Evolutionary conservation across 1,284 basidiomycete species (phyloP).

Genomic region (Afroboletus lepidellus): DNA sequence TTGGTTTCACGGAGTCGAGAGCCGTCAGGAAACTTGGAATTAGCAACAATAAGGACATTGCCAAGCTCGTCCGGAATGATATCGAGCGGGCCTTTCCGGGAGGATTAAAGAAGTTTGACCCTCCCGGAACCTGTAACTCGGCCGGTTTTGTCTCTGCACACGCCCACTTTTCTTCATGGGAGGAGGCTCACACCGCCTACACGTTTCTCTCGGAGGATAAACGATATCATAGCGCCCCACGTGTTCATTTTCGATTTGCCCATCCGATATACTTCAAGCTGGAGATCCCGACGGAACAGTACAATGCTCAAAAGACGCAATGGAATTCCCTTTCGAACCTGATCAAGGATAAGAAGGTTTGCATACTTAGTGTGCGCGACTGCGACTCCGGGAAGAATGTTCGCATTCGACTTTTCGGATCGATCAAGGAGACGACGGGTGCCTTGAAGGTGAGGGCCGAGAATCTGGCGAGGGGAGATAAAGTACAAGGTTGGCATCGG

Average conservation of each 20-base stretch:
- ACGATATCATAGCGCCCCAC: slow-evolving; percentile 33
- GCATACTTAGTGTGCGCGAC: slow-evolving; percentile 26
- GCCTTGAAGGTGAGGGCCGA: slow-evolving; percentile 59
- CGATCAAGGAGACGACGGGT: slow-evolving; percentile 47
- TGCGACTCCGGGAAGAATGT: slow-evolving; percentile 20
- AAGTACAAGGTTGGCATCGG: slow-evolving; percentile 48
- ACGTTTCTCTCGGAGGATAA: slow-evolving; percentile 30
- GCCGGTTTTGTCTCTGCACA: slow-evolving; percentile 35
- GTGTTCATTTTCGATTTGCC: slow-evolving; percentile 39
- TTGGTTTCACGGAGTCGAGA: slow-evolving; percentile 15
- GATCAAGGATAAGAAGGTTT: slow-evolving; percentile 34
- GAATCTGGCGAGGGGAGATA: slow-evolving; percentile 48
- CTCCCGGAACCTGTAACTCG: slow-evolving; percentile 10
- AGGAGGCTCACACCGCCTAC: slow-evolving; percentile 41
- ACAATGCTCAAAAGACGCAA: slow-evolving; percentile 45
- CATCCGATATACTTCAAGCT: slow-evolving; percentile 47
- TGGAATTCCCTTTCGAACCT: slow-evolving; percentile 45
- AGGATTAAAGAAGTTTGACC: slow-evolving; percentile 22
- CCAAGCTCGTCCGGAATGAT: slow-evolving; percentile 16
- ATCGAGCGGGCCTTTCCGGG: slow-evolving; percentile 20
- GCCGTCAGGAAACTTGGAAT: slow-evolving; percentile 19
- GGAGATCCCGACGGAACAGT: slow-evolving; percentile 46
- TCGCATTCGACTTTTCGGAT: slow-evolving; percentile 34
- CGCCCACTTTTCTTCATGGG: slow-evolving; percentile 46
- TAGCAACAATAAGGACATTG: slow-evolving; percentile 8